These are phyloP conservation scores for Amphibolis antarctica DNA, from an alignment of 106 monocot species.

Conservation along the genomic window DNA sequence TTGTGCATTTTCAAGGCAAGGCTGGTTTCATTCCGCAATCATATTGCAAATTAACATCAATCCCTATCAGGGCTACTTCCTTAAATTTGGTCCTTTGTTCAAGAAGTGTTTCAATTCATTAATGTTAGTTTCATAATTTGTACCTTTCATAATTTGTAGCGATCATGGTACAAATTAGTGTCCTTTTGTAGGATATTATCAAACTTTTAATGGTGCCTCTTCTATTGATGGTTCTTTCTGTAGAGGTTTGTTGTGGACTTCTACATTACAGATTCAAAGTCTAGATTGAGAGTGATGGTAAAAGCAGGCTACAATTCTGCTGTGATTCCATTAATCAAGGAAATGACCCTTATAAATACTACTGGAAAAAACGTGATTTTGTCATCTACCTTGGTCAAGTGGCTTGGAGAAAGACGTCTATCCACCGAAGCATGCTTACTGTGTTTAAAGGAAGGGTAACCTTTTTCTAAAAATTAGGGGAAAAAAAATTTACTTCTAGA, in stretches of 20 bases:
- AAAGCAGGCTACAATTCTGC: constrained; percentile 61
- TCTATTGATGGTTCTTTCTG: constrained; percentile 2
- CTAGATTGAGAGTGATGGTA: constrained; percentile 49
- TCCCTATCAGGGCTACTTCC: too few relatives aligned
- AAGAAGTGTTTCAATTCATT: too few relatives aligned
- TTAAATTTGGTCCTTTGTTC: too few relatives aligned
- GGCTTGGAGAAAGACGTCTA: constrained; percentile 55
- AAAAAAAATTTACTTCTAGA: neutral
- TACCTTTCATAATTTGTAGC: too few relatives aligned
- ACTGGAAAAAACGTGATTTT: constrained; percentile 31
- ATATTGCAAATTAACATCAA: too few relatives aligned
- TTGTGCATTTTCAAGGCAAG: too few relatives aligned
- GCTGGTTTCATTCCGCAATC: too few relatives aligned
- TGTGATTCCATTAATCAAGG: constrained; percentile 49
- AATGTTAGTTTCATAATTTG: too few relatives aligned
- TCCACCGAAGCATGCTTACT: constrained; percentile 31
- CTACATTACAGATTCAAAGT: constrained; percentile 62
- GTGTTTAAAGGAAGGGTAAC: constrained; percentile 74
- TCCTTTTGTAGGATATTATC: neutral
- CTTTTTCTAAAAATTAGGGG: neutral
- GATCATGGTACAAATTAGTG: neutral
- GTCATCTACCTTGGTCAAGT: constrained; percentile 59
- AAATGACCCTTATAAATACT: constrained; percentile 44
- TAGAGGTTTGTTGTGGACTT: constrained; percentile 78
- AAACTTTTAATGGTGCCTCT: neutral